Evolutionary conservation across 2,329 filamentous ascomycete genomes (phyloP).

Genomic region (Arthroderma sp.): DNA sequence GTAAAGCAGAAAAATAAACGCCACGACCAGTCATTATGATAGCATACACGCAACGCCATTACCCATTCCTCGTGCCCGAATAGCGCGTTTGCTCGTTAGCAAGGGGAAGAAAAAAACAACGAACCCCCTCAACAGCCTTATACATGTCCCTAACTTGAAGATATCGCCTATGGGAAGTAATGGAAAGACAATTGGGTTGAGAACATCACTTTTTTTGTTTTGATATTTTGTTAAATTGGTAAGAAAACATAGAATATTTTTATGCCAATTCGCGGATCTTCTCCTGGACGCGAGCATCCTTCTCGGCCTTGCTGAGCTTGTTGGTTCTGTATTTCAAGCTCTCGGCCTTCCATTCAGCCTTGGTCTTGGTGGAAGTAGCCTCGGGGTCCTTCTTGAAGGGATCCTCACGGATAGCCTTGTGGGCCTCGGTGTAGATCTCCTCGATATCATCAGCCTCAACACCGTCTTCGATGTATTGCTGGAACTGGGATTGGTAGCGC

Average conservation of each 20-base stretch:
- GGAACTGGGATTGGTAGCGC: constrained; percentile 97
- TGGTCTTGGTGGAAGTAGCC: constrained; percentile 76
- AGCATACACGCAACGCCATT: too few species aligned
- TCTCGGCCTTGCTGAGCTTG: constrained; percentile 77
- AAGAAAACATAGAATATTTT: constrained; percentile 9
- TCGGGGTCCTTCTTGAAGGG: constrained; percentile 83
- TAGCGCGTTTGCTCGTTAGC: too few species aligned
- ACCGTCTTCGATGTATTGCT: constrained; percentile 93
- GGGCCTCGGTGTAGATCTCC: constrained; percentile 89
- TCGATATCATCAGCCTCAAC: constrained; percentile 92
- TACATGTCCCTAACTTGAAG: too few species aligned
- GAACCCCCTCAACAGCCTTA: too few species aligned
- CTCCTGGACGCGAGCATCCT: constrained; percentile 67
- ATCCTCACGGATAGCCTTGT: constrained; percentile 93
- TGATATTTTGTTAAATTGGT: too few species aligned
- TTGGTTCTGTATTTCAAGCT: constrained; percentile 70
- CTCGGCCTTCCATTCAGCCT: constrained; percentile 94
- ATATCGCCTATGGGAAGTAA: too few species aligned
- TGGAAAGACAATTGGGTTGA: too few species aligned
- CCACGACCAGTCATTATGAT: too few species aligned
- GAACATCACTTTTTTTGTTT: too few species aligned
- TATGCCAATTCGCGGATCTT: constrained; percentile 70
- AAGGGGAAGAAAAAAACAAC: too few species aligned
- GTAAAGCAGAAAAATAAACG: too few species aligned
- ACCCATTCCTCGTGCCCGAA: too few species aligned